A percentile compares a stretch with the other conserved stretches of the same genome.
Conservation (phyloP, 148 eudicot genomes). For the Nepenthes gracilis region DNA sequence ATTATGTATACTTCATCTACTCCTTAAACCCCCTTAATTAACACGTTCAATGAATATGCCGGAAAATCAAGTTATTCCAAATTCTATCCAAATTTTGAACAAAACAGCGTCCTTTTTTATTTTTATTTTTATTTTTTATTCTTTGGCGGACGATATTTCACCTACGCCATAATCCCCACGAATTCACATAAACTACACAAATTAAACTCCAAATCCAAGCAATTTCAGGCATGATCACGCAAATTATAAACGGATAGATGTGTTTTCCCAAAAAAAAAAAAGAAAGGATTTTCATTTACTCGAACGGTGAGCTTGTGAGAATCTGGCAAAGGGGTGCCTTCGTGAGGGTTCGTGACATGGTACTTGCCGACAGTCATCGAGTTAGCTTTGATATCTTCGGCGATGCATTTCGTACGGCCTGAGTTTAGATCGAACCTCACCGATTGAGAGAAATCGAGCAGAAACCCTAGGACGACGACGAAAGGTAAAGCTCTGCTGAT, state of each 20-base stretch:
- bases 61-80: too few species aligned
- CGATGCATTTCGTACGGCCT: conserved; percentile 79
- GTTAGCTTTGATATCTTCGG: conserved; percentile 78
- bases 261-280: too few species aligned
- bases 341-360: conserved; percentile 52
- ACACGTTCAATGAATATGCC: too few species aligned
- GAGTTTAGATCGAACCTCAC: conserved; percentile 77
- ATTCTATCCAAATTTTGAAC: too few species aligned
- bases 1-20: too few species aligned
- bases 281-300: conserved; percentile 18
- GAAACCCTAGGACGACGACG: conserved; percentile 31
- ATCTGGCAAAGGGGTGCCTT: conserved; percentile 55
- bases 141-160: too few species aligned
- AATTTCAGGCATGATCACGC: neutral
- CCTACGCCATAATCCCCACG: too few species aligned
- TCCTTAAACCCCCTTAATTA: too few species aligned
- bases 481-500: neutral
- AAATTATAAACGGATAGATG: too few species aligned
- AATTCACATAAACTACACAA: conserved; percentile 3
- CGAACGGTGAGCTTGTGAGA: conserved; percentile 62
- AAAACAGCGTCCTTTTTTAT: too few species aligned
- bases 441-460: conserved; percentile 28
- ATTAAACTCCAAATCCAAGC: neutral
- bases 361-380: conserved; percentile 85
- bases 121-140: too few species aligned